Base-by-base conservation (phyloP, 805 yeast genomes). In the Candida ovalis region DNA sequence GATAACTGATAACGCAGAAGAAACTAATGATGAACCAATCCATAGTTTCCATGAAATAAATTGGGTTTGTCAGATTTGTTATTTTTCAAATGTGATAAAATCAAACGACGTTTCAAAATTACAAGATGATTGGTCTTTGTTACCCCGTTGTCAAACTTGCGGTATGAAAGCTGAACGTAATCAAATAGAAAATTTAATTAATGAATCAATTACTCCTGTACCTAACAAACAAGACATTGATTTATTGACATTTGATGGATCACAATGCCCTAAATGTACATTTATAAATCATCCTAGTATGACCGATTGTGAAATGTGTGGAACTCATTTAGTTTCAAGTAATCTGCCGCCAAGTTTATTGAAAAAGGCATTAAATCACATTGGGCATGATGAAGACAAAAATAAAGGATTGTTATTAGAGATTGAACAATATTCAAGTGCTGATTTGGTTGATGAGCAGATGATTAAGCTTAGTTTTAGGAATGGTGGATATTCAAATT, bases 61-160 rank as follows among this genome's bases (percentile, higher is more conserved):
- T 27, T 92, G 99, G 99, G 75, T 77, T 1, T 92, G 99, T 63
- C 84, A 86, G n/a, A 91, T 94, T 3, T 92, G 99, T 65, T 80
- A 81, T n/a, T 86, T 73, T 61, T 72, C 82, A 23, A 88, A 89
- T 59, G 65, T 62, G 10, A 55, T 77, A 3, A 61, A 64, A 7
- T 54, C 62, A 8, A 63, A 63, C 13, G 46, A 46, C 18, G 41
- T 50, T 10, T 41, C 46, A 30, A 12, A 41, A 22, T 30, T 58
- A 24, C 45, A 45, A n/a, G 32, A 40, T 7, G 47, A 46, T n/a
- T 28, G 35, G 23, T 43, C 42, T 2, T 13, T 59, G 8, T 52
- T 71, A 2, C 83, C 84, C 0, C 56, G 60, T 1, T 86, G 92
- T 62, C 59, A 60, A 25, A 79, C 78, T 18, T 86, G 92, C 66